Evolutionary conservation across 331 rosid genomes (phyloP).

Genomic region (Pyracantha coccinea): DNA sequence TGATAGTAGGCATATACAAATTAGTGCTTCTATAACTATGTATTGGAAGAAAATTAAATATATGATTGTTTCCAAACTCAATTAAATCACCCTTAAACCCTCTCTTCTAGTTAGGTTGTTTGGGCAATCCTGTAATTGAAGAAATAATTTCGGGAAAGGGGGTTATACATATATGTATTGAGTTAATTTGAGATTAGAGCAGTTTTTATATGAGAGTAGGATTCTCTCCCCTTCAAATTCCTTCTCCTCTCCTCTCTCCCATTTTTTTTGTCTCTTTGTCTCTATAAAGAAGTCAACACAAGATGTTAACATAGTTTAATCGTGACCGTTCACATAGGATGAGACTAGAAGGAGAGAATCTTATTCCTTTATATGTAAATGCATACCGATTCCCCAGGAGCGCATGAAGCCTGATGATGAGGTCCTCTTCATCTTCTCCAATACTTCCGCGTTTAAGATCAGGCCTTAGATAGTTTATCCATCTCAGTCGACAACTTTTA

Average conservation of each 20-base stretch:
- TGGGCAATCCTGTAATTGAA: not conserved
- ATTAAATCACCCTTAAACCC: not conserved
- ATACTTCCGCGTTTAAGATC: constrained; percentile 58
- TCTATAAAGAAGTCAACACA: too few relatives aligned
- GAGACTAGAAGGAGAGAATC: too few relatives aligned
- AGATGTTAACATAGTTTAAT: too few relatives aligned
- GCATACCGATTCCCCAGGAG: constrained; percentile 61
- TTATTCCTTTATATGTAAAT: not conserved
- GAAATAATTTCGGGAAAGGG: not conserved
- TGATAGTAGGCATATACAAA: not conserved
- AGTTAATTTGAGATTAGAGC: not conserved
- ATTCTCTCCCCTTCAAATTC: too few relatives aligned
- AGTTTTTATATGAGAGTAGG: not conserved
- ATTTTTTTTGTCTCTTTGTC: not conserved
- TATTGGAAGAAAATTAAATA: not conserved
- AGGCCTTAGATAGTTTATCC: constrained; percentile 56
- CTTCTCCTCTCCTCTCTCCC: too few relatives aligned
- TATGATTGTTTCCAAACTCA: not conserved
- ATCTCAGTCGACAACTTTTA: constrained; percentile 61
- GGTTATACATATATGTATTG: not conserved
- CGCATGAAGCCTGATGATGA: constrained; percentile 63
- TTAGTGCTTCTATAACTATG: too few relatives aligned
- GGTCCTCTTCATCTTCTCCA: constrained; percentile 63
- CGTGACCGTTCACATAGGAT: too few relatives aligned
- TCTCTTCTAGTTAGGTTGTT: not conserved